A percentile compares a stretch with the other conserved stretches of the same genome.
These are phyloP conservation scores for Oenanthe javanica DNA, from an alignment of 140 eudicot species.

Conservation along the genomic window DNA sequence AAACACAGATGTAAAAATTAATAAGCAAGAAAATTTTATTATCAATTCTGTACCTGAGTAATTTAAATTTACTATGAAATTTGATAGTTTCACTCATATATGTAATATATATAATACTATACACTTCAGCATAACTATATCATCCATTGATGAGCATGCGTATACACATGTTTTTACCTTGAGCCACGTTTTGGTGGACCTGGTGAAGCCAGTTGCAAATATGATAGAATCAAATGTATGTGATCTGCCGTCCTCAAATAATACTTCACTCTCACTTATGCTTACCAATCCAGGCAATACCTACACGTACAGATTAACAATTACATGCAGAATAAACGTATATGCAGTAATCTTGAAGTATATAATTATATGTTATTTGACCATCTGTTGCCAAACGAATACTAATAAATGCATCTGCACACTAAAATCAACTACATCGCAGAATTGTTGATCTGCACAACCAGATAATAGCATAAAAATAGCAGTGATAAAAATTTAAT, in stretches of 20 bases:
- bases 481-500: no score
- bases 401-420: no score
- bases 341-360: no score
- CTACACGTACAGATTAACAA: slow-evolving; percentile 14
- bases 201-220: slow-evolving; percentile 74
- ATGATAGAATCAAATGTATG: slow-evolving; percentile 50
- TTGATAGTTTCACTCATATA: no score
- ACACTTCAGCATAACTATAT: not conserved
- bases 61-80: not conserved
- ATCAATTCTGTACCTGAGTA: not conserved
- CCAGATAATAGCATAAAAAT: no score
- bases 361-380: no score
- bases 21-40: no score
- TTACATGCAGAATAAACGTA: not conserved
- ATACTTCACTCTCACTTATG: slow-evolving; percentile 29
- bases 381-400: no score
- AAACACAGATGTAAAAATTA: not conserved
- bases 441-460: no score
- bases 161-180: slow-evolving; percentile 28
- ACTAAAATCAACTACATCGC: no score
- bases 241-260: slow-evolving; percentile 38
- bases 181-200: slow-evolving; percentile 64
- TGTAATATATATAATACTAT: no score
- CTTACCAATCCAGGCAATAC: slow-evolving; percentile 51
- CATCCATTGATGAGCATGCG: not conserved